Evolutionary conservation across 176 grass and related monocot species (phyloP).

Genomic region (Panicum miliaceum): DNA sequence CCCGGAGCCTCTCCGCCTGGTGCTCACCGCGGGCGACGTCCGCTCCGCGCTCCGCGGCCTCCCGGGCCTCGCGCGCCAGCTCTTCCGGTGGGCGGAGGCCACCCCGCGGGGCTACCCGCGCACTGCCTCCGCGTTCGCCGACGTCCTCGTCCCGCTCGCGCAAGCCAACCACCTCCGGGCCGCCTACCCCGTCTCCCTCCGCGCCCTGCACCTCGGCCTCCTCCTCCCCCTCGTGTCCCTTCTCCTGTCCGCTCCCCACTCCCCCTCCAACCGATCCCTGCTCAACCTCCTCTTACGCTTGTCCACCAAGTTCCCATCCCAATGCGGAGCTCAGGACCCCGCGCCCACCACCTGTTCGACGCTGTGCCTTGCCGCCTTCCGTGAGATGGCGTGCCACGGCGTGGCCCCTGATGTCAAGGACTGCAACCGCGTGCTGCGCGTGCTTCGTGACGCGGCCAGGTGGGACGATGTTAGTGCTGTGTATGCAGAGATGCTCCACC

Average conservation of each 20-base stretch:
- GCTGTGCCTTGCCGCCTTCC: slow-evolving; percentile 52
- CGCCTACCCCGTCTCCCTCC: slow-evolving; percentile 58
- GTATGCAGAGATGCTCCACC: slow-evolving; percentile 43
- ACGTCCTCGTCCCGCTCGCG: slow-evolving; percentile 63
- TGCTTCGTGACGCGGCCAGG: slow-evolving; percentile 39
- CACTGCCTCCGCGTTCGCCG: slow-evolving; percentile 60
- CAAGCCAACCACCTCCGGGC: slow-evolving; percentile 41
- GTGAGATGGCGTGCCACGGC: slow-evolving; percentile 47
- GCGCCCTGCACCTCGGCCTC: slow-evolving; percentile 58
- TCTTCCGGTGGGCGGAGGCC: slow-evolving; percentile 87
- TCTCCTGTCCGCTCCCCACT: slow-evolving; percentile 13
- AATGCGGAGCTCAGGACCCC: background rate
- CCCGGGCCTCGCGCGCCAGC: slow-evolving; percentile 59
- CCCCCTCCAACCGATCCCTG: background rate
- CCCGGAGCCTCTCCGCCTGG: slow-evolving; percentile 43
- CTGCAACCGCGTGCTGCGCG: slow-evolving; percentile 56
- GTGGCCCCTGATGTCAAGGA: slow-evolving; percentile 53
- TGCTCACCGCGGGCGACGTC: slow-evolving; percentile 61
- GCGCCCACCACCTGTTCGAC: slow-evolving; percentile 49
- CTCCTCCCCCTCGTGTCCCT: slow-evolving; percentile 61
- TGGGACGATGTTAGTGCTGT: slow-evolving; percentile 48
- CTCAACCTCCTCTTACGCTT: slow-evolving; percentile 52
- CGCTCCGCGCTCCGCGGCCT: slow-evolving; percentile 38
- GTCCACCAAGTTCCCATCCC: slow-evolving; percentile 48
- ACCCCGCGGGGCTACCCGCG: slow-evolving; percentile 58